Conservation (phyloP, 768 basidiomycete species). For the Mycena olivaceomarginata region DNA sequence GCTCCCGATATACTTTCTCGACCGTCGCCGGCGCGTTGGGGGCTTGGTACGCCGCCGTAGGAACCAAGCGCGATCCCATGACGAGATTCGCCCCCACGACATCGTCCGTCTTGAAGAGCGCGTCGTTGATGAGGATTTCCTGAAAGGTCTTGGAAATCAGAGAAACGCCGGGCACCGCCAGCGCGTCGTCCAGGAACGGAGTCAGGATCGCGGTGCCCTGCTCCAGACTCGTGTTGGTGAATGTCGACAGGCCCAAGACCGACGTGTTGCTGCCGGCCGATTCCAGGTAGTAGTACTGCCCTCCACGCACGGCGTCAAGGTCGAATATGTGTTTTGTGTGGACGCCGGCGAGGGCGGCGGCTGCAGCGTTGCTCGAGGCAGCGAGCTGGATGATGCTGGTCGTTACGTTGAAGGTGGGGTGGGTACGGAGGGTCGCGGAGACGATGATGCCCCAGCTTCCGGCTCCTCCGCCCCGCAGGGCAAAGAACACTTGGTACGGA, state of each 20-base stretch:
- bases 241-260: slow-evolving; percentile 29
- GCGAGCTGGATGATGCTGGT: slow-evolving; percentile 43
- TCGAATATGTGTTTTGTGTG: slow-evolving; percentile 61
- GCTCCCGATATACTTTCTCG: slow-evolving; percentile 18
- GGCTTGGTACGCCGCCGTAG: slow-evolving; percentile 30
- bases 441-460: slow-evolving; percentile 63
- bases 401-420: slow-evolving; percentile 55
- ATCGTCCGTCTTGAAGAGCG: slow-evolving; percentile 40
- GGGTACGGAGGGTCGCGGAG: slow-evolving; percentile 57
- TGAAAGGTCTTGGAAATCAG: not conserved
- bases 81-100: slow-evolving; percentile 31
- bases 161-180: slow-evolving; percentile 42
- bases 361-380: slow-evolving; percentile 41
- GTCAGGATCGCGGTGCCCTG: slow-evolving; percentile 40
- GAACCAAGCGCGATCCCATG: slow-evolving; percentile 46
- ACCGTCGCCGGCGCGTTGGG: slow-evolving; percentile 42
- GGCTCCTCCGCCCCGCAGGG: slow-evolving; percentile 51
- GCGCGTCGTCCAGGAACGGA: slow-evolving; percentile 47
- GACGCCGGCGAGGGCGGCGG: slow-evolving; percentile 50
- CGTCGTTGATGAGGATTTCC: slow-evolving; percentile 37
- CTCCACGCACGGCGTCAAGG: slow-evolving; percentile 51
- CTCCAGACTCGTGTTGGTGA: slow-evolving; percentile 47
- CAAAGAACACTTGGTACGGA: slow-evolving; percentile 49
- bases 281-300: slow-evolving; percentile 53
- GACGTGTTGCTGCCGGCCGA: slow-evolving; percentile 2